phyloP scores from a whole-genome alignment of 768 basidiomycete genomes.

The Cystobasidiopsis lactophilus region DNA sequence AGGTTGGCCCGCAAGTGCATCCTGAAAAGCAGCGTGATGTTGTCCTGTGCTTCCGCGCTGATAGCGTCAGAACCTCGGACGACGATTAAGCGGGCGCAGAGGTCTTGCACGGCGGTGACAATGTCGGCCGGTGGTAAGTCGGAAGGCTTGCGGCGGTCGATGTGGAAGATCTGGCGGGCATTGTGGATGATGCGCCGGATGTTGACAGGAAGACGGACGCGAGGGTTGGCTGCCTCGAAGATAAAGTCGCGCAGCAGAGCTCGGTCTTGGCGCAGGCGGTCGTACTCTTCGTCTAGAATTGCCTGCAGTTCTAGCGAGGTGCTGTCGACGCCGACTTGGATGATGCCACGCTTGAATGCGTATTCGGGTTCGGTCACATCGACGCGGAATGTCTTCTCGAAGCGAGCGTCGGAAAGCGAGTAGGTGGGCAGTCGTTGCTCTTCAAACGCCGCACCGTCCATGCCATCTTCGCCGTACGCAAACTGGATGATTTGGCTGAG shows the following conservation, averaged over 20 bases:
- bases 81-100: conserved; percentile 56
- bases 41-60: conserved; percentile 54
- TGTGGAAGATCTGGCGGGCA: conserved; percentile 86
- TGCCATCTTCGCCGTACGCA: conserved; percentile 93
- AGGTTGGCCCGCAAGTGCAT: conserved; percentile 83
- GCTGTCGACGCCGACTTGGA: conserved; percentile 75
- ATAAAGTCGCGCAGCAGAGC: conserved; percentile 53
- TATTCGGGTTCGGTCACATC: conserved; percentile 57
- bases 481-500: conserved; percentile 90
- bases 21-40: conserved; percentile 74
- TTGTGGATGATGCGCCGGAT: conserved; percentile 88
- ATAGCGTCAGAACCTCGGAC: conserved; percentile 53
- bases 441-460: conserved; percentile 96
- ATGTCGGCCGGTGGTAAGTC: conserved; percentile 77
- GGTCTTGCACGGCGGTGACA: conserved; percentile 49
- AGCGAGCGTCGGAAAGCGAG: conserved; percentile 52
- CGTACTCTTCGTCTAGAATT: conserved; percentile 58
- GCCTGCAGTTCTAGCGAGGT: conserved; percentile 60
- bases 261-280: conserved; percentile 49
- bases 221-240: conserved; percentile 53
- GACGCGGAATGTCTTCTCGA: conserved; percentile 82
- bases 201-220: conserved; percentile 85
- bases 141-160: conserved; percentile 76
- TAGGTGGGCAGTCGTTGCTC: conserved; percentile 82
- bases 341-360: conserved; percentile 53